Conservation (phyloP, 805 yeast species). For the Ogataea degrootiae region DNA sequence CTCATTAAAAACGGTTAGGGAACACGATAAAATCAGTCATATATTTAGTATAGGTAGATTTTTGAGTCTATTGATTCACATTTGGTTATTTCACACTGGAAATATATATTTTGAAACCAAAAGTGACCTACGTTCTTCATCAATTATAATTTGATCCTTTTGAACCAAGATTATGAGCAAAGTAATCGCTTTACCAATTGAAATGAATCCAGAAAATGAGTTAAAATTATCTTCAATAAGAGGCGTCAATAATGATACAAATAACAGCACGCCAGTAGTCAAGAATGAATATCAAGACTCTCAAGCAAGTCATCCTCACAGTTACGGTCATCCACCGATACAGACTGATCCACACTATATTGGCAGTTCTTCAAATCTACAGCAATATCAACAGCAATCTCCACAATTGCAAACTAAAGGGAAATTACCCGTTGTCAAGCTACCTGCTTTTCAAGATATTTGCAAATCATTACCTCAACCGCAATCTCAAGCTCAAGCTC, state of each 20-base stretch:
- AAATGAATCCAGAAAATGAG: conserved; percentile 13
- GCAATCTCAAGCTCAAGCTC: conserved; percentile 1
- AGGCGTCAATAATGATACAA: conserved; percentile 39
- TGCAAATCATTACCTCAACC: conserved; percentile 51
- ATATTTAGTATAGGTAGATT: too few relatives aligned
- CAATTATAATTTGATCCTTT: too few relatives aligned
- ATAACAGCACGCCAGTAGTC: conserved; percentile 11
- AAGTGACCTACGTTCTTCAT: background rate
- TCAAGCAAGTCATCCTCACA: conserved; percentile 37
- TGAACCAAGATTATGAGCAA: background rate
- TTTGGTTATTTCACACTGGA: too few relatives aligned
- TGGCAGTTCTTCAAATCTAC: background rate
- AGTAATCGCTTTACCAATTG: conserved; percentile 3
- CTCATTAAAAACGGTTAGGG: too few relatives aligned
- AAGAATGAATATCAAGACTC: conserved; percentile 18
- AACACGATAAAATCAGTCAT: too few relatives aligned
- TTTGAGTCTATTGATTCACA: too few relatives aligned
- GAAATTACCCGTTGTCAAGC: conserved; percentile 67
- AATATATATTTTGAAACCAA: too few relatives aligned
- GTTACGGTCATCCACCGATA: conserved; percentile 23
- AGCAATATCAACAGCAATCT: background rate
- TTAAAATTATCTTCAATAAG: conserved; percentile 14
- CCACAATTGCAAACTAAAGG: conserved; percentile 28
- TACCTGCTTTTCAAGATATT: conserved; percentile 72
- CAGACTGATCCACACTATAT: background rate